Evolutionary conservation across 805 yeast species (phyloP).

Genomic region (Yarrowia sp.): DNA sequence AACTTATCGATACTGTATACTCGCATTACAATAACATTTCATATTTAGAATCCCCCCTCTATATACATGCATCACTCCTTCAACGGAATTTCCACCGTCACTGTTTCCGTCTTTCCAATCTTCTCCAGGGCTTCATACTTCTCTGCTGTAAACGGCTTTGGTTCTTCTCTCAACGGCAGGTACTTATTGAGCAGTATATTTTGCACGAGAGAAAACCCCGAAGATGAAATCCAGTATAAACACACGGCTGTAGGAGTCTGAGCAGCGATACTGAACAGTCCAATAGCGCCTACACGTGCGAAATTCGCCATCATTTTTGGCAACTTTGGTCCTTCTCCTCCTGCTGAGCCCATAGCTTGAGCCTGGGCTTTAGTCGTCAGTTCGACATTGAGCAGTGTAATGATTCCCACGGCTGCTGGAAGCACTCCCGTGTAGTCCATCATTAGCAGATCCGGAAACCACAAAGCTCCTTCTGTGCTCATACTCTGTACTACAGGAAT

Average conservation of each 20-base stretch:
- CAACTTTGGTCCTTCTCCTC: constrained; percentile 38
- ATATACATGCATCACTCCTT: not conserved
- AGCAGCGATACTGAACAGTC: constrained; percentile 77
- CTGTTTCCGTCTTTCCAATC: not conserved
- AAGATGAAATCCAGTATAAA: constrained; percentile 89
- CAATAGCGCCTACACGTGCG: constrained; percentile 71
- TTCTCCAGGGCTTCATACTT: constrained; percentile 18
- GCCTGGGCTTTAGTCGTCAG: constrained; percentile 60
- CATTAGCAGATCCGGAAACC: constrained; percentile 60
- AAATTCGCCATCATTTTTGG: constrained; percentile 53
- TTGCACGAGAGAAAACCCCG: constrained; percentile 70
- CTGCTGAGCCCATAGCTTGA: constrained; percentile 32
- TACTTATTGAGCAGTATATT: constrained; percentile 65
- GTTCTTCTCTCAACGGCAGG: constrained; percentile 52
- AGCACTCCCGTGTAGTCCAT: constrained; percentile 61
- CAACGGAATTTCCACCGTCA: not conserved
- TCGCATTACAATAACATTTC: too few relatives aligned
- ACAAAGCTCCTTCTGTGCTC: constrained; percentile 53
- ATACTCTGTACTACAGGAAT: constrained; percentile 38
- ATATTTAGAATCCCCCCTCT: too few relatives aligned
- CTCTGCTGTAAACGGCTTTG: constrained; percentile 9
- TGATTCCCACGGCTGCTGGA: constrained; percentile 69
- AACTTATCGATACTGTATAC: too few relatives aligned
- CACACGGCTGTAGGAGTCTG: constrained; percentile 83
- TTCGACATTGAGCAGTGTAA: constrained; percentile 75